Conservation (phyloP, 768 basidiomycete species). For the Rickenella mellea region DNA sequence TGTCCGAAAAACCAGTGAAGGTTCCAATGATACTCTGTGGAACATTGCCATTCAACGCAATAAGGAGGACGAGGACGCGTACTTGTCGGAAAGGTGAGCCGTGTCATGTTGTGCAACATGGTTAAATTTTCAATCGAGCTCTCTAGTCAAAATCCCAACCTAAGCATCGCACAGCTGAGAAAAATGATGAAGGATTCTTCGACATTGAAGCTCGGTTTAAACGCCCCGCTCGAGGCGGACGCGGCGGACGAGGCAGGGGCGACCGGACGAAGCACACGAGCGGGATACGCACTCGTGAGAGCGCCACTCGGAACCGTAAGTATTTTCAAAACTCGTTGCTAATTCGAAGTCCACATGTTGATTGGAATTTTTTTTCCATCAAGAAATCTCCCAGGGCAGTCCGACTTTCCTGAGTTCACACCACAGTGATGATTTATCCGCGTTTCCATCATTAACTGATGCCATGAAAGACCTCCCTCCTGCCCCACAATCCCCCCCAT, state of each 20-base stretch:
- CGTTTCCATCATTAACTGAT: too few relatives aligned
- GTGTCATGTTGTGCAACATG: not conserved
- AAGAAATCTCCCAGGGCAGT: too few relatives aligned
- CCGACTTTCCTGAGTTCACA: too few relatives aligned
- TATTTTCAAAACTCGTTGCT: too few relatives aligned
- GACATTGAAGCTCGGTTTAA: conserved; percentile 90
- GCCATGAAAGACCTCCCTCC: too few relatives aligned
- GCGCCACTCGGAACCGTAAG: too few relatives aligned
- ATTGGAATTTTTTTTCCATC: too few relatives aligned
- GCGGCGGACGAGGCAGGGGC: conserved; percentile 34
- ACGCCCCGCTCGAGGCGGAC: conserved; percentile 62
- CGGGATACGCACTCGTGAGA: too few relatives aligned
- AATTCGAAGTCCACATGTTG: too few relatives aligned
- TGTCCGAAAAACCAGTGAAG: conserved; percentile 73
- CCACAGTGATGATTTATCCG: too few relatives aligned
- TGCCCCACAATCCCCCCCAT: too few relatives aligned
- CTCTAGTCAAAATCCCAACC: conserved; percentile 45
- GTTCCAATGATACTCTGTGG: conserved; percentile 58
- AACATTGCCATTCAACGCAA: conserved; percentile 58
- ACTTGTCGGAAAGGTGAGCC: conserved; percentile 85
- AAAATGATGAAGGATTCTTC: conserved; percentile 85
- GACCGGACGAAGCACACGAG: too few relatives aligned
- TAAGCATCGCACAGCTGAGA: conserved; percentile 59
- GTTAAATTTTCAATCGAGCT: not conserved
- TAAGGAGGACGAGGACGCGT: conserved; percentile 56